Evolutionary conservation across 805 yeast genomes (phyloP), one percentile per base, ranked within the genome.

Genomic region (Hanseniaspora valbyensis): DNA sequence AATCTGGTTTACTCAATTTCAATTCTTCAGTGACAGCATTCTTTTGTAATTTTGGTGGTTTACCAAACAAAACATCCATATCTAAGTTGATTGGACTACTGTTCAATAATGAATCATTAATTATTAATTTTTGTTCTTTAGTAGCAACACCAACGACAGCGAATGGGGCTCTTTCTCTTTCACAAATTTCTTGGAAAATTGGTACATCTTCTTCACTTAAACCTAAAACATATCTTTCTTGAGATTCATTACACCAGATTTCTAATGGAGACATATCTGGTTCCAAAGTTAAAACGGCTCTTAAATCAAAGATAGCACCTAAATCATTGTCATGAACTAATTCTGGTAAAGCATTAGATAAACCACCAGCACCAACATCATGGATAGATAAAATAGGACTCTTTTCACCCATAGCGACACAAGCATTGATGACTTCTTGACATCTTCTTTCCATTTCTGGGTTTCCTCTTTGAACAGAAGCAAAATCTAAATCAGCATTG

Each of bases 211-310:
- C 80, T 50, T 85, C 85, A 14, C 87, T 75, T 55, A 92, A 95
- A 57, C 95, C 97, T 59, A 92, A 68, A 22, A 92, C 99, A 60
- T 89, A 92, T 67, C 99, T 81, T 68, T 92, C 99, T 70, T 92
- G 99, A 2, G 97, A 92, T 69, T 92, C 98, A 61, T 95, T 90
- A 77, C 99, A 92, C 99, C 99, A 92, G 56, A 92, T 87, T 71
- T 92, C 98, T 95, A 92, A 86, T 51, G 99, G 97, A 4, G 97
- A 90, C 96, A 92, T 87, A 53, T 96, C 95, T 44, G 95, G 95
- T 67, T 92, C 99, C 56, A 88, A 75, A 33, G 88, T 81, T 52
- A 95, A 77, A 52, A 92, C 82, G 51, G 89, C 83, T 68, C 99
- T 80, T 57, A 92, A 74, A 67, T 92, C 96, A 56, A 92, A 92